Conservation (phyloP, 441 rosid species). For the Mallotus japonicus region DNA sequence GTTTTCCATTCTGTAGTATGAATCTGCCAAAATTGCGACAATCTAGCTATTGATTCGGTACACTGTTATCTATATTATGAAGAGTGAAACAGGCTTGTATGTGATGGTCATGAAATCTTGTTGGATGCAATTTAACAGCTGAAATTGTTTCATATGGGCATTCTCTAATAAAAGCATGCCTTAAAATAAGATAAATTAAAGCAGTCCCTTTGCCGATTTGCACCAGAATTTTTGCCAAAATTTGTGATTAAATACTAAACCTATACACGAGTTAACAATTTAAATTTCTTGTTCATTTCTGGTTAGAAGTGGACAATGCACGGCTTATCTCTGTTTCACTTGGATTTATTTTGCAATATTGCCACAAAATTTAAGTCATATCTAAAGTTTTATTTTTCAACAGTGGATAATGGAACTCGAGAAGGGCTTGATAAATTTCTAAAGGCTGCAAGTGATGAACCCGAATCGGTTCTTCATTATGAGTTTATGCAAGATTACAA, state of each 20-base stretch:
- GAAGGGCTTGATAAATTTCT: constrained; percentile 93
- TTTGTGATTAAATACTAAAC: background rate
- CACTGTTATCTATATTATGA: background rate
- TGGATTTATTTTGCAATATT: background rate
- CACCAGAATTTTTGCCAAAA: background rate
- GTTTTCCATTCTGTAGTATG: background rate
- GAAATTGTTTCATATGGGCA: background rate
- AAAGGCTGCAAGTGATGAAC: constrained; percentile 85
- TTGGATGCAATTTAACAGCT: constrained; percentile 2
- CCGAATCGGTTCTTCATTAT: constrained; percentile 90
- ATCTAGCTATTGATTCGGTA: constrained; percentile 1
- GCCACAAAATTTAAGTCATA: constrained; percentile 18
- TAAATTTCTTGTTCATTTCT: constrained; percentile 7
- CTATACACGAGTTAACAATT: background rate
- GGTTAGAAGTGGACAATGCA: background rate
- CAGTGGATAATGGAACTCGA: constrained; percentile 96
- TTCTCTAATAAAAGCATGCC: background rate
- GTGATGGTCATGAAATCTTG: background rate
- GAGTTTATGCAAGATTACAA: constrained; percentile 99
- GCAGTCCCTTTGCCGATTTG: background rate
- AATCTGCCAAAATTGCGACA: background rate
- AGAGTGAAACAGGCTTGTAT: background rate
- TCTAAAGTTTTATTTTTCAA: constrained; percentile 23
- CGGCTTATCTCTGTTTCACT: background rate
- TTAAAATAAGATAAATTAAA: background rate